Percentiles rank a stretch among this genome's conserved stretches.
phyloP scores from a whole-genome alignment of 2,329 filamentous ascomycete genomes.

The Trichoderma harzianum region DNA sequence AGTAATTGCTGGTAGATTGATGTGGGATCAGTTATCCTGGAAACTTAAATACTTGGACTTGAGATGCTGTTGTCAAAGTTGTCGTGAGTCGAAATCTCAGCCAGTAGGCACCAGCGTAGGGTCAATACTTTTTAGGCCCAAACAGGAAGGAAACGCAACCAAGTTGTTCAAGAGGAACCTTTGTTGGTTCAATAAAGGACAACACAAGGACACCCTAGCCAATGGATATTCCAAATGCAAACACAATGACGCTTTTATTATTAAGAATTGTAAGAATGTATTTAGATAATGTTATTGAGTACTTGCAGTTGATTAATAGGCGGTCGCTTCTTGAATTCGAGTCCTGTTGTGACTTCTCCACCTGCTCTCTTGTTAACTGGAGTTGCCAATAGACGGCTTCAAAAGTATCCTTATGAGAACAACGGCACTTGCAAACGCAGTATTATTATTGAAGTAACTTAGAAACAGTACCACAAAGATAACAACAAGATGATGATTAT shows the following conservation, averaged over 20 bases:
- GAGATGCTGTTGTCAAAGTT: neutral
- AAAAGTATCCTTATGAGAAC: neutral
- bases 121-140: neutral
- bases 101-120: neutral
- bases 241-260: neutral
- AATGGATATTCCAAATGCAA: neutral
- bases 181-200: neutral
- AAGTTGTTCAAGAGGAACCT: neutral
- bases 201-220: neutral
- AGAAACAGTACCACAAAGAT: neutral
- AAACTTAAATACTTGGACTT: neutral
- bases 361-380: neutral
- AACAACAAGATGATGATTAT: neutral
- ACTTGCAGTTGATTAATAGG: rapidly evolving
- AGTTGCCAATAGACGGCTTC: neutral
- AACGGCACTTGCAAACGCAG: neutral
- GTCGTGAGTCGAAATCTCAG: neutral
- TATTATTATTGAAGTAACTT: neutral
- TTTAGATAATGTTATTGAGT: neutral
- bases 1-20: neutral
- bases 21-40: no score
- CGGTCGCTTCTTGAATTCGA: neutral
- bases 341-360: neutral
- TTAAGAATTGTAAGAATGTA: neutral
- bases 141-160: neutral